A percentile compares a stretch with the other conserved stretches of the same genome.
phyloP scores from a whole-genome alignment of 2,329 filamentous ascomycete genomes.

The Colletotrichum lupini region DNA sequence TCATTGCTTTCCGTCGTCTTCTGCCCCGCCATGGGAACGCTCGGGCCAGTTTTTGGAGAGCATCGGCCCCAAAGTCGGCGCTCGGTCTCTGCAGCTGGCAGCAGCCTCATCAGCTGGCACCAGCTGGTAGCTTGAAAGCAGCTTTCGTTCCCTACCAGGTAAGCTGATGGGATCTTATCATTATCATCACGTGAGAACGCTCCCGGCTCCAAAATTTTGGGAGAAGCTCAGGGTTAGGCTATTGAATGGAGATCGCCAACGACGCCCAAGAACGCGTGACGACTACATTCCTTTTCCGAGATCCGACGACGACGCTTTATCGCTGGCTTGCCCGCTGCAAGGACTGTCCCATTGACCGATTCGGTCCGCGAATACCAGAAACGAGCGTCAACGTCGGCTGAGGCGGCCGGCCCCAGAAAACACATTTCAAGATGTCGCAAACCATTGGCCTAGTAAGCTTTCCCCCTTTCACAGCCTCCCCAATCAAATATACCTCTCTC shows the following conservation, averaged over 20 bases:
- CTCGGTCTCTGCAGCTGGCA: background rate
- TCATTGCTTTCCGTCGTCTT: background rate
- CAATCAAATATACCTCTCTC: background rate
- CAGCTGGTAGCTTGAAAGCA: background rate
- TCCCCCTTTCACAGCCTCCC: constrained; percentile 5
- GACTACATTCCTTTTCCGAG: constrained; percentile 14
- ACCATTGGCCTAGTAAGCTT: constrained; percentile 76
- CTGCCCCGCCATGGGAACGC: constrained; percentile 17
- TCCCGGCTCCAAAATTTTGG: constrained; percentile 31
- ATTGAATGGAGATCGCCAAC: constrained; percentile 16
- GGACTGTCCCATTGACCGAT: background rate
- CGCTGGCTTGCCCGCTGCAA: constrained; percentile 35
- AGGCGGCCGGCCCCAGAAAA: constrained; percentile 24
- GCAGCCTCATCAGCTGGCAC: background rate
- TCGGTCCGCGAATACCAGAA: background rate
- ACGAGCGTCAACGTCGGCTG: background rate
- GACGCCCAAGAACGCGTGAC: constrained; percentile 21
- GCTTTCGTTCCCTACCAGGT: no score
- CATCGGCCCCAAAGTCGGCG: constrained; percentile 11
- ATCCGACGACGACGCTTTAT: constrained; percentile 22
- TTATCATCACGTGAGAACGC: background rate
- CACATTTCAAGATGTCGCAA: constrained; percentile 75
- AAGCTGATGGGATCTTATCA: constrained; percentile 19
- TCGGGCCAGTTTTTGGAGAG: background rate
- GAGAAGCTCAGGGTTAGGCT: constrained; percentile 8